A percentile compares a stretch with the other conserved stretches of the same genome.
These are phyloP conservation scores for Davidsoniella eucalypti DNA, from an alignment of 2,329 filamentous ascomycete species.

Conservation along the genomic window DNA sequence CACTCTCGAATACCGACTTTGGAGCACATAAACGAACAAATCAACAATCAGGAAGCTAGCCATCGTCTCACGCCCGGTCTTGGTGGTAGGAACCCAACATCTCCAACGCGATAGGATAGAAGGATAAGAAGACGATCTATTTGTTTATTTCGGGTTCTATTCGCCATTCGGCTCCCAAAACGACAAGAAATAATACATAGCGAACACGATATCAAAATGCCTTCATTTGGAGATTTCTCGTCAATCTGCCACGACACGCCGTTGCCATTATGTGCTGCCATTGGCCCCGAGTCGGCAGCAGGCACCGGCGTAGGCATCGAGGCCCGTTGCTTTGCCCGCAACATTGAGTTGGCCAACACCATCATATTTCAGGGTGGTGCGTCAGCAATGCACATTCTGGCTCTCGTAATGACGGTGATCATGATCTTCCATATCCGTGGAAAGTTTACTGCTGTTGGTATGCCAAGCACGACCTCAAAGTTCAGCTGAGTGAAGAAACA, in stretches of 20 bases:
- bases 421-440: constrained; percentile 96
- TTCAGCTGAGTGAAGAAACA: neutral
- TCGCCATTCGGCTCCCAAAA: neutral
- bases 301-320: constrained; percentile 61
- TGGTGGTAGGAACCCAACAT: too few relatives aligned
- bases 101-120: too few relatives aligned
- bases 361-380: constrained; percentile 94
- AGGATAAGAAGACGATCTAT: too few relatives aligned
- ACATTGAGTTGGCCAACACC: constrained; percentile 92
- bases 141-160: constrained; percentile 13
- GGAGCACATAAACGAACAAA: too few relatives aligned
- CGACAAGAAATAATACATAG: neutral
- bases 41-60: too few relatives aligned
- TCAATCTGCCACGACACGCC: constrained; percentile 71
- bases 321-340: constrained; percentile 80
- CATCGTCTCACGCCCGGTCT: too few relatives aligned
- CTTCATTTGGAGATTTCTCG: constrained; percentile 85
- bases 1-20: too few relatives aligned
- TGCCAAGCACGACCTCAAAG: constrained; percentile 19
- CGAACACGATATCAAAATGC: constrained; percentile 27
- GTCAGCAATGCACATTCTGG: constrained; percentile 80
- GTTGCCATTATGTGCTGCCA: constrained; percentile 71
- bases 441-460: constrained; percentile 96
- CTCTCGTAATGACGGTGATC: constrained; percentile 80
- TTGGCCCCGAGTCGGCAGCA: constrained; percentile 58